Conservation (phyloP, 2,329 filamentous ascomycete genomes). For the Moelleriella libera region DNA sequence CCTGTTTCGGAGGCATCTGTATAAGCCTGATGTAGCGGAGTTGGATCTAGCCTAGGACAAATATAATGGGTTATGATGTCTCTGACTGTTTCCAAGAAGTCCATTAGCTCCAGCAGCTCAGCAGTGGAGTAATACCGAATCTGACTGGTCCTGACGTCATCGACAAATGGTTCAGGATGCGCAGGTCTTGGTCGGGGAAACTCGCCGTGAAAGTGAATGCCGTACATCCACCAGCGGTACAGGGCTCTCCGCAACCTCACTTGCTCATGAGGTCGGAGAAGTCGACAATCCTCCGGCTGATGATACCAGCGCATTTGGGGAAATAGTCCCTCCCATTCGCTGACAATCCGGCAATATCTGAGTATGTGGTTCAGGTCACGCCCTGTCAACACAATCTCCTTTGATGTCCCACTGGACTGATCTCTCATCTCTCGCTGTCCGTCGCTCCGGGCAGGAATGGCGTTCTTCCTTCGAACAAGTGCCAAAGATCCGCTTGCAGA, state of each 20-base stretch:
- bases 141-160: slow-evolving; percentile 26
- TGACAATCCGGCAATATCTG: slow-evolving; percentile 19
- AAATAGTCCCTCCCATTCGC: slow-evolving; percentile 24
- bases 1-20: not conserved
- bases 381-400: slow-evolving; percentile 15
- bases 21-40: slow-evolving; percentile 11
- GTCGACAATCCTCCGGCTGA: slow-evolving; percentile 27
- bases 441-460: not conserved
- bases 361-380: slow-evolving; percentile 19
- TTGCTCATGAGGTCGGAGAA: slow-evolving; percentile 26
- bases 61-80: slow-evolving; percentile 29
- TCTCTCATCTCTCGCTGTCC: not conserved
- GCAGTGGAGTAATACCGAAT: slow-evolving; percentile 28
- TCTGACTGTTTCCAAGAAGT: slow-evolving; percentile 29
- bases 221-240: slow-evolving; percentile 40
- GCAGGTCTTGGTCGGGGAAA: slow-evolving; percentile 20
- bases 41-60: slow-evolving; percentile 28
- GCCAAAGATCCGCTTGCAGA: too few relatives aligned
- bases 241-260: slow-evolving; percentile 33
- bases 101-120: slow-evolving; percentile 29
- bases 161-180: slow-evolving; percentile 22
- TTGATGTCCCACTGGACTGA: not conserved
- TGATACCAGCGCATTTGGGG: slow-evolving; percentile 33
- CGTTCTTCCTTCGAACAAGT: too few relatives aligned
- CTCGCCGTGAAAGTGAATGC: slow-evolving; percentile 35